These are phyloP conservation scores for Spinacia oleracea DNA, from an alignment of 179 eudicot species.

Conservation along the genomic window DNA sequence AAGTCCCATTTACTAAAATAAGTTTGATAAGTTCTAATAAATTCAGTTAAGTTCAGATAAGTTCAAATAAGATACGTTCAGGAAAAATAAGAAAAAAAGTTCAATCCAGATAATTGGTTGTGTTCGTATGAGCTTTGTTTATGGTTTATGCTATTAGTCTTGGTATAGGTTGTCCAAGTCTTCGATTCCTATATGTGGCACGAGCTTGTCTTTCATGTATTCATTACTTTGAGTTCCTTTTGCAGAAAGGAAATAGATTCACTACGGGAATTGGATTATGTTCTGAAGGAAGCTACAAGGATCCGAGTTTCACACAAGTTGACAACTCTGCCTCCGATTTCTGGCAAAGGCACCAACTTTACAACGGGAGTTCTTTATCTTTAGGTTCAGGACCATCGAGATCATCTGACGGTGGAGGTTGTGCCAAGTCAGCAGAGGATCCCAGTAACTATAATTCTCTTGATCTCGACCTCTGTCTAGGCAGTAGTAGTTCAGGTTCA, in stretches of 20 bases:
- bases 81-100: no score
- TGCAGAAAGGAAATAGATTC: constrained; percentile 26
- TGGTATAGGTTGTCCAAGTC: no score
- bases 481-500: constrained; percentile 17
- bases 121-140: no score
- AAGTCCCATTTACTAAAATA: no score
- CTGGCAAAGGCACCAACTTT: constrained; percentile 1
- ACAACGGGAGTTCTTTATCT: constrained; percentile 22
- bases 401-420: no score
- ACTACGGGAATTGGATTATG: constrained; percentile 11
- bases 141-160: no score
- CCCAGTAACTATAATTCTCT: constrained; percentile 4
- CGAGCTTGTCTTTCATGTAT: background rate
- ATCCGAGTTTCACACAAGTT: background rate
- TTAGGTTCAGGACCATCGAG: constrained; percentile 35
- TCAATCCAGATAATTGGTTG: no score
- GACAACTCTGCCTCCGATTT: constrained; percentile 8
- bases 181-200: background rate
- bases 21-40: no score
- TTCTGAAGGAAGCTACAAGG: constrained; percentile 2
- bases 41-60: no score
- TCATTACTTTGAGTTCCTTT: constrained; percentile 4
- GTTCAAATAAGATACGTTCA: no score
- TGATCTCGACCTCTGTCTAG: constrained; percentile 31
- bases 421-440: constrained; percentile 19